These are phyloP conservation scores for Boletus edulis DNA, from an alignment of 768 basidiomycete genomes.

Conservation along the genomic window DNA sequence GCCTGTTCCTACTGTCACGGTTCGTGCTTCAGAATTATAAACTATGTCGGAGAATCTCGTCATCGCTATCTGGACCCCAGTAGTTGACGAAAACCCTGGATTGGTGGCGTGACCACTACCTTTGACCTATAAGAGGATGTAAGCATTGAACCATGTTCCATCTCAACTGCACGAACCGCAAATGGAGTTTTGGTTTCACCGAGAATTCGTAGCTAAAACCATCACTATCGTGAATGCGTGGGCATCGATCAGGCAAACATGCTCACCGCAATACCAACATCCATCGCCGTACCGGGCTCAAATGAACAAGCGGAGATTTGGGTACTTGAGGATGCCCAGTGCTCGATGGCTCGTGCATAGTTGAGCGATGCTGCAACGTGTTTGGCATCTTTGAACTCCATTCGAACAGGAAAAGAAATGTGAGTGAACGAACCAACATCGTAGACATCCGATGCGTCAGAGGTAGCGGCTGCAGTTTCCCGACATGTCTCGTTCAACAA, in stretches of 20 bases:
- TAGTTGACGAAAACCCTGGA: slow-evolving; percentile 55
- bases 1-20: slow-evolving; percentile 37
- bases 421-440: slow-evolving; percentile 34
- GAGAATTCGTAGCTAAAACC: slow-evolving; percentile 14
- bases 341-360: slow-evolving; percentile 42
- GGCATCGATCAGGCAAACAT: not conserved
- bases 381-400: not conserved
- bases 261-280: slow-evolving; percentile 47
- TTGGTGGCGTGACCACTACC: slow-evolving; percentile 59
- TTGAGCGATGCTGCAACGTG: slow-evolving; percentile 5
- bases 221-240: not conserved
- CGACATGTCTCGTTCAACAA: not conserved
- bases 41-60: slow-evolving; percentile 38
- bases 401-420: not conserved
- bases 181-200: slow-evolving; percentile 42
- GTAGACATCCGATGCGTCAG: slow-evolving; percentile 42
- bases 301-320: slow-evolving; percentile 50
- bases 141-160: too few species aligned
- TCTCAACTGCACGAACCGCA: slow-evolving; percentile 14
- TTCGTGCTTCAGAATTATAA: slow-evolving; percentile 38
- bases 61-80: slow-evolving; percentile 59
- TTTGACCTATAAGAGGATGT: slow-evolving; percentile 44
- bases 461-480: not conserved
- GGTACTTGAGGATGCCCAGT: slow-evolving; percentile 52
- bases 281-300: slow-evolving; percentile 51